Conservation (phyloP, 768 basidiomycete species). For the Chalciporus pseudorubinellus region DNA sequence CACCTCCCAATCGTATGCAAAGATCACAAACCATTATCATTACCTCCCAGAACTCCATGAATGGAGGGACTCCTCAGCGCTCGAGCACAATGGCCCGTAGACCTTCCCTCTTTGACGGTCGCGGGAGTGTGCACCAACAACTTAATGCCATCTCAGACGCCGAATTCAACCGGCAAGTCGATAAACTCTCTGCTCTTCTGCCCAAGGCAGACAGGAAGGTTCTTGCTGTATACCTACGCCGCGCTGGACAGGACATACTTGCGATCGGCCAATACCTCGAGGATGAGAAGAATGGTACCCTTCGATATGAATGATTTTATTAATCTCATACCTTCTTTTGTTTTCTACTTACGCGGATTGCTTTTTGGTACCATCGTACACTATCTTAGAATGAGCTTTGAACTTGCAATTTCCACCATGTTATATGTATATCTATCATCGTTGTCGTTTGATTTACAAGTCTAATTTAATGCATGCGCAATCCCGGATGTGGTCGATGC, state of each 20-base stretch:
- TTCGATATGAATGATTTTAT: slow-evolving; percentile 38
- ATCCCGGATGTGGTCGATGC: not conserved
- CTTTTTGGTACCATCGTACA: slow-evolving; percentile 9
- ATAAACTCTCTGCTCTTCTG: slow-evolving; percentile 65
- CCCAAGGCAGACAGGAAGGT: slow-evolving; percentile 69
- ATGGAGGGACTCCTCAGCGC: slow-evolving; percentile 24
- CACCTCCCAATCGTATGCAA: slow-evolving; percentile 57
- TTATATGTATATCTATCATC: slow-evolving; percentile 25
- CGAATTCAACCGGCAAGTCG: slow-evolving; percentile 66
- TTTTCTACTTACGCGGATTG: slow-evolving; percentile 7
- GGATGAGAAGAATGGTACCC: slow-evolving; percentile 73
- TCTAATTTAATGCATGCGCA: slow-evolving; percentile 16
- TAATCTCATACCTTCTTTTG: not conserved
- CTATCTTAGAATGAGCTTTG: slow-evolving; percentile 8
- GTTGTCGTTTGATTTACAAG: slow-evolving; percentile 11
- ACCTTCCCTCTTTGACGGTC: slow-evolving; percentile 31
- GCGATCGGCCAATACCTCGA: slow-evolving; percentile 87
- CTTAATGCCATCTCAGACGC: slow-evolving; percentile 21
- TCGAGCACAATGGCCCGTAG: slow-evolving; percentile 28
- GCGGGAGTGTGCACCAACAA: slow-evolving; percentile 9
- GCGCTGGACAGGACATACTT: slow-evolving; percentile 75
- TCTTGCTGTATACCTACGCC: slow-evolving; percentile 68
- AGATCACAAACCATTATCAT: slow-evolving; percentile 68
- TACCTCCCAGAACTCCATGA: slow-evolving; percentile 27
- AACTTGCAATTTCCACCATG: slow-evolving; percentile 5